Evolutionary conservation across 495 filamentous ascomycete genomes (phyloP), one percentile per base, ranked within the genome.

Genomic region (Penicillium pancosmium): DNA sequence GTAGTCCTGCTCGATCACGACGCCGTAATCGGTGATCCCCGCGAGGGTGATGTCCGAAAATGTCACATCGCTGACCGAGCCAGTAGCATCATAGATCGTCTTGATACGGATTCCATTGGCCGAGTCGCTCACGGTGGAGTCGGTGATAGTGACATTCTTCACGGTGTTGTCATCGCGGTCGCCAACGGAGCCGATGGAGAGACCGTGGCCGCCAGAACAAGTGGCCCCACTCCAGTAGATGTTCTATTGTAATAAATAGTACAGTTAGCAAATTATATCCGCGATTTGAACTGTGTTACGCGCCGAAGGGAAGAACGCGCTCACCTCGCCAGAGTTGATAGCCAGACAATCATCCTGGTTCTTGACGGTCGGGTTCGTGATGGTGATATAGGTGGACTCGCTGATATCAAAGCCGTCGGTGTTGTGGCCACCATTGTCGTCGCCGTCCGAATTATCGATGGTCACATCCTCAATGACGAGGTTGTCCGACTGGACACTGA

Each of bases 321-420:
- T 23, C 56, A 68, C 65, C 23, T 62, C 60, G 44, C 65, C 65
- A 34, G 65, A 82, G 68, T 87, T 89, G 56, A 89, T 64, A 8
- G 86, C 86, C 11, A 88, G 66, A 61, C 86, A 89, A 64, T 89
- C 86, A 60, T 88, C 86, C 67, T 89, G 86, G 65, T 84, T 88
- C 55, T 83, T 75, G 5, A 88, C 78, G 21, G 66, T 82, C 12
- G 82, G 80, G 21, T 76, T 75, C 15, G 69, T 73, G 60, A 89
- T 87, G 23, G 71, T 78, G 15, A 88, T 72, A 13, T 77, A 71
- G 23, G 73, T 76, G 3, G 73, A 79, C 1, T 62, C 65, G 10
- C 85, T 80, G 56, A 90, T 75, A 59, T 89, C 87, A 65, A 89
- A 90, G 7, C 77, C 87, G 61, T 90, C 87, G 4, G 87, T 88